Evolutionary conservation across 2,329 filamentous ascomycete species (phyloP).

Genomic region (Aspergillus ibericus): DNA sequence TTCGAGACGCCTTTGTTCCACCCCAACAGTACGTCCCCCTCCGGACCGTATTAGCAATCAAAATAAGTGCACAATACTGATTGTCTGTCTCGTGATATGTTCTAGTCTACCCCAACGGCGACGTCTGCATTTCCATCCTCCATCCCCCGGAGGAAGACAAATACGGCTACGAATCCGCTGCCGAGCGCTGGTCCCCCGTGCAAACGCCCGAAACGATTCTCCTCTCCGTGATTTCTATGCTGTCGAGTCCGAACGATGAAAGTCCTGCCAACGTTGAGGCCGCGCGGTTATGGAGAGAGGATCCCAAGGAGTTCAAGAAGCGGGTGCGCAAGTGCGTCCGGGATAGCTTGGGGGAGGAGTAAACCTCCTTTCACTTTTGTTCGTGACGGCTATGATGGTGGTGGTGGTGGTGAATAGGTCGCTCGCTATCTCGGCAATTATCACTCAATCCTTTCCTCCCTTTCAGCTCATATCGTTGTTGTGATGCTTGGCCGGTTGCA

Average conservation of each 20-base stretch:
- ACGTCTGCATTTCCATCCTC: conserved; percentile 94
- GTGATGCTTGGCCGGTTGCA: not conserved
- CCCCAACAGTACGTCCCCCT: conserved; percentile 67
- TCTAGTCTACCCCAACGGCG: conserved; percentile 75
- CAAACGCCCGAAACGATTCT: conserved; percentile 95
- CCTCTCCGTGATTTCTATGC: conserved; percentile 85
- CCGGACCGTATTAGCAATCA: not conserved
- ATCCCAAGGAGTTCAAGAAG: conserved; percentile 74
- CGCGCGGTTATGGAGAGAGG: conserved; percentile 81
- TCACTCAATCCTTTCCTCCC: not conserved
- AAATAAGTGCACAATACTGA: not conserved
- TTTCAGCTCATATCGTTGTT: not conserved
- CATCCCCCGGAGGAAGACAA: conserved; percentile 93
- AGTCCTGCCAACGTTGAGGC: conserved; percentile 94
- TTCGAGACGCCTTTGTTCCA: conserved; percentile 89
- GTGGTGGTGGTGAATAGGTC: not conserved
- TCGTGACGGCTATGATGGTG: not conserved
- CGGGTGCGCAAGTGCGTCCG: conserved; percentile 75
- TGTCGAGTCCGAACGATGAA: conserved; percentile 91
- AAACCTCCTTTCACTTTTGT: conserved; percentile 11
- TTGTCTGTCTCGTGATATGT: not conserved
- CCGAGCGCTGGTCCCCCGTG: conserved; percentile 91
- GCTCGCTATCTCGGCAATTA: not conserved
- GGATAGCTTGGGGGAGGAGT: conserved; percentile 75
- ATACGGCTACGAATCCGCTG: conserved; percentile 86